Evolutionary conservation across 176 grass and related monocot genomes (phyloP).

Genomic region (Alopecurus myosuroides): DNA sequence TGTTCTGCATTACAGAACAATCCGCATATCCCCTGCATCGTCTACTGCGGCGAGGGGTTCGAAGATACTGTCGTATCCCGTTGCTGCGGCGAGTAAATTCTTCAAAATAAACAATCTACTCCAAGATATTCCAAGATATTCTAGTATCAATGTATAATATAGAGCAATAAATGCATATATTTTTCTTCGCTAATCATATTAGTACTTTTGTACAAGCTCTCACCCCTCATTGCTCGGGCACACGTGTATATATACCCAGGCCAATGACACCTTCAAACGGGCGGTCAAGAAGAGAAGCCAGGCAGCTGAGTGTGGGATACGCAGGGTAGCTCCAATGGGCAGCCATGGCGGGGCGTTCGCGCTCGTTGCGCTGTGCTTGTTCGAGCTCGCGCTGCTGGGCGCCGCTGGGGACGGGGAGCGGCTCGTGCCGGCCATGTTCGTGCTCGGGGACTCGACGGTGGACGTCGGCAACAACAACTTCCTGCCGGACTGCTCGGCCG

Average conservation of each 20-base stretch:
- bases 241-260: slow-evolving; percentile 2
- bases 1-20: background rate
- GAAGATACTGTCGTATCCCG: background rate
- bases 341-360: background rate
- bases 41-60: background rate
- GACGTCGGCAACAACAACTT: slow-evolving; percentile 94
- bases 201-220: too few relatives aligned
- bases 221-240: too few relatives aligned
- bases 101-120: too few relatives aligned
- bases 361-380: slow-evolving; percentile 24
- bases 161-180: too few relatives aligned
- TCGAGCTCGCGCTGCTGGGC: background rate
- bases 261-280: background rate
- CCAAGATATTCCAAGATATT: too few relatives aligned
- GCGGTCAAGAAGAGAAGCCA: background rate
- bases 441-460: slow-evolving; percentile 82
- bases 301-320: background rate
- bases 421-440: slow-evolving; percentile 63
- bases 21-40: background rate
- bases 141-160: too few relatives aligned
- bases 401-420: background rate
- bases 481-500: background rate
- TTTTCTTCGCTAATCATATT: too few relatives aligned
- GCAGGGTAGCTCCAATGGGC: background rate
- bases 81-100: too few relatives aligned